Percentiles rank a stretch among this genome's conserved stretches.
phyloP scores from a whole-genome alignment of 1,139 yeast species.

The Taphrina populina region DNA sequence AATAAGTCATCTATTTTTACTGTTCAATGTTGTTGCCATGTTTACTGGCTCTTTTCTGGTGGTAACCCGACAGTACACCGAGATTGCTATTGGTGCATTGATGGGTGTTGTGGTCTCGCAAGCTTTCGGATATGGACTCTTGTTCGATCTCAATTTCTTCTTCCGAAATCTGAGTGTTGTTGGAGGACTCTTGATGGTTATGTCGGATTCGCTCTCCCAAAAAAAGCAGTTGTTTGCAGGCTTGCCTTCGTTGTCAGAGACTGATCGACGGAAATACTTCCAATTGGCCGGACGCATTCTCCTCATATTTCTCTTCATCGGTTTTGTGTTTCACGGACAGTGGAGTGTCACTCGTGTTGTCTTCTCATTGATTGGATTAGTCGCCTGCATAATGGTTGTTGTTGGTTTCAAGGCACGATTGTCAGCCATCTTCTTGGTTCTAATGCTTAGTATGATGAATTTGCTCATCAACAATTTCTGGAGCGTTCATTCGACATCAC shows the following conservation, averaged over 20 bases:
- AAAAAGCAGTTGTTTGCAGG: conserved; percentile 68
- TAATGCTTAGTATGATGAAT: conserved; percentile 73
- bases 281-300: conserved; percentile 85
- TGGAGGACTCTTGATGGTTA: conserved; percentile 87
- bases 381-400: conserved; percentile 74
- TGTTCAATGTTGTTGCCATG: conserved; percentile 69
- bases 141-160: conserved; percentile 71
- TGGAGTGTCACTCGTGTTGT: conserved; percentile 69
- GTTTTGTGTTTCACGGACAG: conserved; percentile 75
- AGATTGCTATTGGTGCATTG: conserved; percentile 70
- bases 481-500: conserved; percentile 59
- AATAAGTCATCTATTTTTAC: conserved; percentile 69
- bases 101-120: conserved; percentile 74
- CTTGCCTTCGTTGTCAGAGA: conserved; percentile 72
- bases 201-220: conserved; percentile 66
- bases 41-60: conserved; percentile 67
- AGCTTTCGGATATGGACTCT: conserved; percentile 85
- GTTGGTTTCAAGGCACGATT: conserved; percentile 92
- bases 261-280: conserved; percentile 80
- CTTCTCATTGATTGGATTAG: conserved; percentile 67
- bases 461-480: conserved; percentile 84
- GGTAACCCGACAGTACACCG: conserved; percentile 67
- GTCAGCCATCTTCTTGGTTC: conserved; percentile 76
- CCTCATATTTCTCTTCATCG: conserved; percentile 78
- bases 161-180: conserved; percentile 72